A percentile compares a stretch with the other conserved stretches of the same genome.
These are phyloP conservation scores for Penicillium paradoxum DNA, from an alignment of 495 filamentous ascomycete genomes.

Conservation along the genomic window DNA sequence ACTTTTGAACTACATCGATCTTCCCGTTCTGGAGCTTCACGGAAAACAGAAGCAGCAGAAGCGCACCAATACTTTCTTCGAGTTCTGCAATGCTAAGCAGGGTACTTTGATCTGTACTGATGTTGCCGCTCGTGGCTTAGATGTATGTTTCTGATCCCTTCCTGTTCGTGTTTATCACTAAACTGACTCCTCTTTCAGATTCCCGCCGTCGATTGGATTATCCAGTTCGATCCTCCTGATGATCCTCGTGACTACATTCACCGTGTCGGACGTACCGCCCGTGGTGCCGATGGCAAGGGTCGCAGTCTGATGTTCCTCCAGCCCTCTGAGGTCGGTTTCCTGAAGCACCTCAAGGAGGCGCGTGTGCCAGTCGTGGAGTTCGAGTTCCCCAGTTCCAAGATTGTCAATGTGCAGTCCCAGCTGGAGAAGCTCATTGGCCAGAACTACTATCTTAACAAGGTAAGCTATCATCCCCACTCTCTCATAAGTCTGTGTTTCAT, in stretches of 20 bases:
- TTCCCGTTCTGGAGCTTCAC: conserved; percentile 71
- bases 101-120: conserved; percentile 95
- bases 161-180: background rate
- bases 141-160: conserved; percentile 48
- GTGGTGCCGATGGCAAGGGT: conserved; percentile 79
- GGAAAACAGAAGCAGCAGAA: conserved; percentile 98
- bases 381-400: conserved; percentile 87
- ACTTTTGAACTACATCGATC: conserved; percentile 91
- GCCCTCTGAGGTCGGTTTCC: conserved; percentile 86
- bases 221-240: conserved; percentile 93
- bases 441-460: conserved; percentile 96
- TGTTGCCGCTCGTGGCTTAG: conserved; percentile 88
- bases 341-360: conserved; percentile 86
- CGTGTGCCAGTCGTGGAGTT: conserved; percentile 93
- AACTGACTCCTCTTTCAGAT: conserved; percentile 48
- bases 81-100: conserved; percentile 90
- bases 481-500: background rate
- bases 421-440: conserved; percentile 85
- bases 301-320: conserved; percentile 85
- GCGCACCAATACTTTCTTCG: conserved; percentile 95
- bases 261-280: conserved; percentile 90
- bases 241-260: conserved; percentile 93
- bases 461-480: conserved; percentile 19
- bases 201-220: conserved; percentile 89
- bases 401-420: conserved; percentile 91